Conservation (phyloP, 768 basidiomycete species). For the Mycena rosella region DNA sequence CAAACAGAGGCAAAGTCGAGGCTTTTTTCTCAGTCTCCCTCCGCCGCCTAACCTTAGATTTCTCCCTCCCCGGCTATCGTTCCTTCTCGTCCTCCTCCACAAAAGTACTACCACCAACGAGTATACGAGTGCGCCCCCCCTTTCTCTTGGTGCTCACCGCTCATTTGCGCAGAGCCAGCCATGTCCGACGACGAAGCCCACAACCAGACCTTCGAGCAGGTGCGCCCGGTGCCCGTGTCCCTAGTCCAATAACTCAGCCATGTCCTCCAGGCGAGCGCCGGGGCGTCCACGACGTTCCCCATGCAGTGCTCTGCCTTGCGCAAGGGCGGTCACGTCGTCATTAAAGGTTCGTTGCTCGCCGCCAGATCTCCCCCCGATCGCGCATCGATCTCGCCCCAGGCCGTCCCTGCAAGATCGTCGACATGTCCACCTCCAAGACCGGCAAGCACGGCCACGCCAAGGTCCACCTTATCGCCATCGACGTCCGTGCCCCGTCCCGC, state of each 20-base stretch:
- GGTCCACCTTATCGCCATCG: conserved; percentile 96
- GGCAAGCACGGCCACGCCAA: conserved; percentile 99
- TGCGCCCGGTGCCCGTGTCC: too few species aligned
- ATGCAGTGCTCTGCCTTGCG: conserved; percentile 98
- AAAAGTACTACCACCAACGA: conserved; percentile 43
- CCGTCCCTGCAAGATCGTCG: conserved; percentile 98
- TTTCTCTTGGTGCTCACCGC: conserved; percentile 39
- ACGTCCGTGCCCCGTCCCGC: conserved; percentile 86
- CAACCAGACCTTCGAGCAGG: conserved; percentile 90
- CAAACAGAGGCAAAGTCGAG: too few species aligned
- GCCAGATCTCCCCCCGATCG: conserved; percentile 5
- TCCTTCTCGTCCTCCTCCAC: conserved; percentile 68
- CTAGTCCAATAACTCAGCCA: too few species aligned
- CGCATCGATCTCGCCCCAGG: conserved; percentile 52
- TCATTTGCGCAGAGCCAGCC: conserved; percentile 44
- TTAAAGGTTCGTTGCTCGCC: conserved; percentile 72
- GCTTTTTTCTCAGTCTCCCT: neutral
- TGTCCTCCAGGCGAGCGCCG: conserved; percentile 73
- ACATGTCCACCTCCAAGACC: conserved; percentile 99
- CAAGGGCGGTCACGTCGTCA: conserved; percentile 94
- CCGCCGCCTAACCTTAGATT: neutral
- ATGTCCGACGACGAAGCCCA: conserved; percentile 94
- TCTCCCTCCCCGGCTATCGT: neutral
- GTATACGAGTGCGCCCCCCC: conserved; percentile 24
- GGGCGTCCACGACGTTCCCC: conserved; percentile 84